Percentiles rank a stretch among this genome's conserved stretches.
Conservation (phyloP, 2,329 filamentous ascomycete species). For the Plenodomus lindquistii region DNA sequence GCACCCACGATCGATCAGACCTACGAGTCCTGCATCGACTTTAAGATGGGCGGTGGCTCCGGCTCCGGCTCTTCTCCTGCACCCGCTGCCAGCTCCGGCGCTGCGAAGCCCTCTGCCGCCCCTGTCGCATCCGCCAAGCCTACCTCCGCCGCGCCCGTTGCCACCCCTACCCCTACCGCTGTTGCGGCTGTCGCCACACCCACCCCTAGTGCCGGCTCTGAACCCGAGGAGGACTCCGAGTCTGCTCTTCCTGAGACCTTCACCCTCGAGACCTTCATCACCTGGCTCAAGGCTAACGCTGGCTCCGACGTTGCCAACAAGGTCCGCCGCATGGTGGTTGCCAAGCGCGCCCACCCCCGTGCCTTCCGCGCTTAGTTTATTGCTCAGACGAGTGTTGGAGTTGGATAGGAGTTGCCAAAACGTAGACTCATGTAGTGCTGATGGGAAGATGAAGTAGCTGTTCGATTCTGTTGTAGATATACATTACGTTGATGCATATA, state of each 20-base stretch:
- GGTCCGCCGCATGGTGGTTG: conserved; percentile 28
- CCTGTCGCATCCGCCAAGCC: conserved; percentile 12
- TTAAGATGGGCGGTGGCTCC: conserved; percentile 49
- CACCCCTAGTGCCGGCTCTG: conserved; percentile 12
- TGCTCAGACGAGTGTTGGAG: neutral
- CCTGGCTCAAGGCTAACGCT: conserved; percentile 36
- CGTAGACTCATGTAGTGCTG: conserved; percentile 1
- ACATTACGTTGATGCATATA: conserved; percentile 27
- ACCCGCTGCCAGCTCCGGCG: conserved; percentile 10
- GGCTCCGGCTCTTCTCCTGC: conserved; percentile 15
- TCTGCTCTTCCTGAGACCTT: conserved; percentile 32
- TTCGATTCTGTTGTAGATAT: conserved; percentile 39
- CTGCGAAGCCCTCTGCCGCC: conserved; percentile 13
- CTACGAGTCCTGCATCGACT: conserved; percentile 67
- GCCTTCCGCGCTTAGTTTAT: conserved; percentile 28
- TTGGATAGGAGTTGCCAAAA: neutral
- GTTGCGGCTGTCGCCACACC: conserved; percentile 8
- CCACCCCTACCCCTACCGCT: conserved; percentile 9
- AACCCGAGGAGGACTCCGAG: conserved; percentile 12
- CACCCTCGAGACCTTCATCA: conserved; percentile 39
- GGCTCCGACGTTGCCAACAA: conserved; percentile 25
- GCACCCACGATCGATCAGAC: conserved; percentile 61
- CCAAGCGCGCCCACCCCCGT: conserved; percentile 31
- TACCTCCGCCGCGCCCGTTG: conserved; percentile 10
- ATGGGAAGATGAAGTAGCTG: conserved; percentile 8